Conservation (phyloP, 768 basidiomycete genomes). For the Boletus vinaceobasis region DNA sequence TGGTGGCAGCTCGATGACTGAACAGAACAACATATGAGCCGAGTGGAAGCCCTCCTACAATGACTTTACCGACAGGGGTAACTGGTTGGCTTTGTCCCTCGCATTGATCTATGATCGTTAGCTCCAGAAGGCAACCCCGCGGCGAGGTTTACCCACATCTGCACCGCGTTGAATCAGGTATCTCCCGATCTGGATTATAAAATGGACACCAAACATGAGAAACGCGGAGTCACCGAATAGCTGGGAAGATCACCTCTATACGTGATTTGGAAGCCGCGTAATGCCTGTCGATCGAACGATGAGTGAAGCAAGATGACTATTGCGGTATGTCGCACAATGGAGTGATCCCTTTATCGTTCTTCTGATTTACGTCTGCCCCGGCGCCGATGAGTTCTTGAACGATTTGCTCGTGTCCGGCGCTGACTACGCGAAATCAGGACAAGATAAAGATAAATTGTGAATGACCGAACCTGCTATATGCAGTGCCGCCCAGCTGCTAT, state of each 20-base stretch:
- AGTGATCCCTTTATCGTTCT: constrained; percentile 79
- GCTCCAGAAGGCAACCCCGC: constrained; percentile 29
- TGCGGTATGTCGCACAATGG: constrained; percentile 56
- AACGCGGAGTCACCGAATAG: constrained; percentile 20
- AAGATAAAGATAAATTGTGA: not conserved
- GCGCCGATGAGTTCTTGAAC: constrained; percentile 76
- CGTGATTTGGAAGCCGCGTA: constrained; percentile 92
- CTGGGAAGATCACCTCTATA: constrained; percentile 56
- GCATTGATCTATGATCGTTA: constrained; percentile 75
- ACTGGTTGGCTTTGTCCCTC: constrained; percentile 89
- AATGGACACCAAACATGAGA: constrained; percentile 25
- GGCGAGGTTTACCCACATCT: constrained; percentile 61
- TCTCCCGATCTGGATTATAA: constrained; percentile 70
- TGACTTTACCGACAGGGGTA: constrained; percentile 61
- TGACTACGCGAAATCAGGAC: constrained; percentile 45
- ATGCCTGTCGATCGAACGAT: constrained; percentile 50
- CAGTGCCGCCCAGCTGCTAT: constrained; percentile 71
- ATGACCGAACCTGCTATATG: constrained; percentile 65
- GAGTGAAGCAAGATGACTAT: not conserved
- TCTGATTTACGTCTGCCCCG: constrained; percentile 77
- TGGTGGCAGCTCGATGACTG: constrained; percentile 95
- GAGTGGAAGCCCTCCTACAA: not conserved
- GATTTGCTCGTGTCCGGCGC: constrained; percentile 74
- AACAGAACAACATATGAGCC: constrained; percentile 5
- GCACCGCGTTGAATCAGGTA: constrained; percentile 84